phyloP scores from a whole-genome alignment of 2,329 filamentous ascomycete genomes.

The Lasiodiplodia gonubiensis region DNA sequence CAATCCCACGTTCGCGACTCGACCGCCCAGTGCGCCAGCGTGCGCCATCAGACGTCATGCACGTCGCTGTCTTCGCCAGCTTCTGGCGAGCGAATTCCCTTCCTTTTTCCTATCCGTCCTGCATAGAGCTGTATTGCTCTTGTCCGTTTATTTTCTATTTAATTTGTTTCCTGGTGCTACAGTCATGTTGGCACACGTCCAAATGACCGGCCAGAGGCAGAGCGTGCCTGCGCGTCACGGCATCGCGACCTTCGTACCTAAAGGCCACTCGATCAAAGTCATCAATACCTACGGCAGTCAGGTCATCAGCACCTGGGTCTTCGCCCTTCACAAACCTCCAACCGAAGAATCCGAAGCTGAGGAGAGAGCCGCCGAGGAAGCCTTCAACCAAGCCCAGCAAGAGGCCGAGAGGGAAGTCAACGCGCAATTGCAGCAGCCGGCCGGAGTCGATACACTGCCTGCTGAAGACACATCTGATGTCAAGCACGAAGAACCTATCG shows the following conservation, averaged over 20 bases:
- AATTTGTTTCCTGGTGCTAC: neutral
- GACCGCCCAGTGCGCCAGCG: neutral
- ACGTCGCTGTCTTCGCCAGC: conserved; percentile 15
- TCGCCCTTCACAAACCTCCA: conserved; percentile 52
- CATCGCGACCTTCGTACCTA: conserved; percentile 57
- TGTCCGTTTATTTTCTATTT: neutral
- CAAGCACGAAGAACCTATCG: neutral
- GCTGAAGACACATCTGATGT: conserved; percentile 22
- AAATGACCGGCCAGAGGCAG: conserved; percentile 51
- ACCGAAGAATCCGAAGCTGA: conserved; percentile 39
- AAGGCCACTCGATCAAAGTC: conserved; percentile 56
- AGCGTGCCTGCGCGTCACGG: conserved; percentile 57
- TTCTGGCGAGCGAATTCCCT: neutral
- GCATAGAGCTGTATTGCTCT: neutral
- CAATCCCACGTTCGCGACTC: conserved; percentile 9
- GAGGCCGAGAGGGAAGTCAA: conserved; percentile 33
- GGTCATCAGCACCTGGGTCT: conserved; percentile 57
- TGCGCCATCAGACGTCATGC: conserved; percentile 26
- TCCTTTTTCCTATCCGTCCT: neutral
- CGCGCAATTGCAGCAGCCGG: conserved; percentile 32
- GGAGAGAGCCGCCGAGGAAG: conserved; percentile 35
- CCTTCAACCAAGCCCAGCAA: conserved; percentile 28
- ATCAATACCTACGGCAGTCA: conserved; percentile 59
- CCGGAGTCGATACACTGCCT: neutral
- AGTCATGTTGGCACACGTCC: conserved; percentile 11